Base-by-base conservation (phyloP, 495 filamentous ascomycete species). In the Darksidea phi region DNA sequence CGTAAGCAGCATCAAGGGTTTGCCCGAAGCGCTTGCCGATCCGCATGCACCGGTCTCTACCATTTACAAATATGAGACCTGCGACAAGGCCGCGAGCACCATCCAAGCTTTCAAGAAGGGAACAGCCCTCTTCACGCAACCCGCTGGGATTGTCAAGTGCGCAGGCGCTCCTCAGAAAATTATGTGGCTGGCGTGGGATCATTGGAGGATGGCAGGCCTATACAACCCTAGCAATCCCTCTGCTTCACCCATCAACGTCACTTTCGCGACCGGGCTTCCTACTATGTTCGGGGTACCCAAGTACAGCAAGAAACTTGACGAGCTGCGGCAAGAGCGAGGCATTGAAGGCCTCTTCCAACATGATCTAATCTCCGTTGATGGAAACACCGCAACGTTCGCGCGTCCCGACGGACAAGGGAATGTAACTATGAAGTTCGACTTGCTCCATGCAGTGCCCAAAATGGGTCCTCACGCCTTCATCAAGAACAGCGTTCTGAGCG, bases 251-350 rank as follows among this genome's bases (percentile, higher is more conserved):
- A 80, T 87, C 64, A 72, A 82, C n/a, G 82, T 86, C 51, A 78
- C 76, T 59, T 88, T 85, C 48, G 84, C 84, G 0, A 87, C 84
- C 4, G 85, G 80, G 1, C 72, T 82, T 26, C 80, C 84, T 0
- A 69, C 69, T 34, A 88, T 88, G 86, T 88, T 88, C 61, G 84
- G 81, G 36, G 84, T 88, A 46, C 82, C 85, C 50, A 88, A 87
- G 73, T 88, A 88, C 67, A 84, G 76, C 62, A 79, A 80, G 18
- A 76, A 11, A 1, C 76, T 88, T 1, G 85, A 87, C 47, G 73
- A 77, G 36, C 73, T 88, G 65, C 83, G 86, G 32, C 72, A 82
- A 71, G 76, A 87, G 67, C 75, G 86, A 34, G 79, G 81, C 13
- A 85, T 88, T 1, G 83, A 86, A 67, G 85, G 81, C 0, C 72